Base-by-base conservation (phyloP, 1,139 yeast genomes). In the Entelexis paramagnoliae region DNA sequence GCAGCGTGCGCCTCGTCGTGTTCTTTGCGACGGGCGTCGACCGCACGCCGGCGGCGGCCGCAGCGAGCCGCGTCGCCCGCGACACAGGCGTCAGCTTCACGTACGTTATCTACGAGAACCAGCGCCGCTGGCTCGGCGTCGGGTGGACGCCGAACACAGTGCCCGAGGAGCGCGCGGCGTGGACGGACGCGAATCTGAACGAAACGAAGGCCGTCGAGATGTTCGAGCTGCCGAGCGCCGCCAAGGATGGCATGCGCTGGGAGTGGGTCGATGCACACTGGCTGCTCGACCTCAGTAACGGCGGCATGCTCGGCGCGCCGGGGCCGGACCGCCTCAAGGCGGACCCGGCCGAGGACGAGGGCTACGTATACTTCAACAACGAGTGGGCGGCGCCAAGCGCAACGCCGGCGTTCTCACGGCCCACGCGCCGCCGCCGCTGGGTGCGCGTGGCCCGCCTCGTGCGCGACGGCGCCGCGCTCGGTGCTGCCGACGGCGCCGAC, bases 101-200 rank as follows among this genome's bases (percentile, higher is more conserved):
- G 7, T 91, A 86, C 66, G 96, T 87, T 2, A 74, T 91, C n/a
- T 88, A 81, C 67, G 98, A 91, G 67, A 91, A 91, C 66, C 98
- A 91, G 69, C 79, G 98, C 63, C 80, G 94, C 62, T 91, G 98
- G 98, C 73, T 91, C 45, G 98, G 97, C 11, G 86, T 91, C 62
- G 98, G 98, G 13, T 91, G 98, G 98, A 89, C 98, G 0, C 74
- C 93, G 9, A 88, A 88, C 63, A 73, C 91, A 64, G 73, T 91
- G 56, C 83, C 95, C 34, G 91, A 91, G 65, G 98, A 91, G 67
- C 77, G 98, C 63, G 80, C 95, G 0, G 83, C 96, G 2, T 91
- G 96, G 96, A 89, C 97, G 0, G 98, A 91, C 66, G 96, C 89
- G 66, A 88, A 88, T 63, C 72, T 88, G 56, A 89, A 89, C 65